A percentile compares a stretch with the other conserved stretches of the same genome.
These are phyloP conservation scores for Phaeotremella skinneri DNA, from an alignment of 768 basidiomycete genomes.

Conservation along the genomic window DNA sequence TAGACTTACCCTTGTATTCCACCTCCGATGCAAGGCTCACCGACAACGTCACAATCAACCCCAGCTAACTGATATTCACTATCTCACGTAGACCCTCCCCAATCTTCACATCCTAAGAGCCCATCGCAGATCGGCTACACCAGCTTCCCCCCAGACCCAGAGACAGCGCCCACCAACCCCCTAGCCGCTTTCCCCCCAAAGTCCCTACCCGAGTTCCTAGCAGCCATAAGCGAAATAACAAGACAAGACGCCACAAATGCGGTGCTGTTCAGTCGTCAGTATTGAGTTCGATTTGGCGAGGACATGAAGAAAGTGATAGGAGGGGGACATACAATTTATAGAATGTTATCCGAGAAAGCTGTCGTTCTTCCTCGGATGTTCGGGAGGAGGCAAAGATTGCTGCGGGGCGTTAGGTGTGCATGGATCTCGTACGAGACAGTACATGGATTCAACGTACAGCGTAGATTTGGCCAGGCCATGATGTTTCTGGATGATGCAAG, in stretches of 20 bases:
- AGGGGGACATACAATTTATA: slow-evolving; percentile 49
- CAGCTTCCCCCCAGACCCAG: slow-evolving; percentile 35
- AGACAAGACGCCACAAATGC: slow-evolving; percentile 51
- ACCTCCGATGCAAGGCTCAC: too few species aligned
- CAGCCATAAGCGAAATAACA: slow-evolving; percentile 48
- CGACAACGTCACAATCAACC: too few species aligned
- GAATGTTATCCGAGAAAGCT: slow-evolving; percentile 49
- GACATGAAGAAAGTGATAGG: neutral
- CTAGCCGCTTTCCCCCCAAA: slow-evolving; percentile 36
- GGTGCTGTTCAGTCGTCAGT: slow-evolving; percentile 29
- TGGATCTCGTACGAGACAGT: neutral
- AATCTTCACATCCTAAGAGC: too few species aligned
- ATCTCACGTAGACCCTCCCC: too few species aligned
- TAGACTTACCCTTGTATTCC: neutral
- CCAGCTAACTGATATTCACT: too few species aligned
- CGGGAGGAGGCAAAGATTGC: slow-evolving; percentile 51
- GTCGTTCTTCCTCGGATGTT: slow-evolving; percentile 50
- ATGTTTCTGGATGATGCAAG: slow-evolving; percentile 3
- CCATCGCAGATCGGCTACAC: slow-evolving; percentile 22
- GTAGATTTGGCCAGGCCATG: slow-evolving; percentile 46
- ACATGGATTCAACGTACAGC: slow-evolving; percentile 28
- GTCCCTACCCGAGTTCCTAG: slow-evolving; percentile 34
- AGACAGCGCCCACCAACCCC: slow-evolving; percentile 32
- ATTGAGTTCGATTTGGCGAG: neutral
- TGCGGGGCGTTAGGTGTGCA: slow-evolving; percentile 7